These are phyloP conservation scores for Sporothrix curviconia DNA, from an alignment of 2,329 filamentous ascomycete genomes.

Conservation along the genomic window DNA sequence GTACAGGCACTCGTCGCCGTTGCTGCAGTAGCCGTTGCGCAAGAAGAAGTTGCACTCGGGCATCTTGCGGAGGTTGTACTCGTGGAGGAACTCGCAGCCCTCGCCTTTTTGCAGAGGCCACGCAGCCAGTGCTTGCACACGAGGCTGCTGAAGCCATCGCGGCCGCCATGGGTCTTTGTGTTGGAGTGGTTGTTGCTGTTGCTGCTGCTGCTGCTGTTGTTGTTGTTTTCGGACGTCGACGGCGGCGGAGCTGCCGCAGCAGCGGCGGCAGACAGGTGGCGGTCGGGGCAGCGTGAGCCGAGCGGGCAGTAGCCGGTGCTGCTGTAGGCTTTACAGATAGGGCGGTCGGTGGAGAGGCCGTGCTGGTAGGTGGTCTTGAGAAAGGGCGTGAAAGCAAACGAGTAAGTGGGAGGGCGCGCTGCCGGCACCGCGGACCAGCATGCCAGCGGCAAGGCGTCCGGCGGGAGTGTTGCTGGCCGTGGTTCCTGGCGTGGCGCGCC, in stretches of 20 bases:
- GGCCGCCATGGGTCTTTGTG: background rate
- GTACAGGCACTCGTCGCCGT: slow-evolving; percentile 94
- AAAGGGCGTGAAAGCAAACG: slow-evolving; percentile 81
- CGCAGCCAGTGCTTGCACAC: slow-evolving; percentile 99
- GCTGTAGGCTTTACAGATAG: slow-evolving; percentile 74
- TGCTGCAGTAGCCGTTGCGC: slow-evolving; percentile 87
- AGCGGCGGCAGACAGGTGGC: slow-evolving; percentile 48
- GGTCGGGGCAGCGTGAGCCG: slow-evolving; percentile 77
- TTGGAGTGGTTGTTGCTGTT: slow-evolving; percentile 23
- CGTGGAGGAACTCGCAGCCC: slow-evolving; percentile 94
- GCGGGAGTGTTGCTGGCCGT: slow-evolving; percentile 17
- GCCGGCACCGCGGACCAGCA: slow-evolving; percentile 44
- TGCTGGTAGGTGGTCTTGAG: slow-evolving; percentile 77
- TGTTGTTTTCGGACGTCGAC: too few species aligned
- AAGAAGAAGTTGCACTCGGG: slow-evolving; percentile 97
- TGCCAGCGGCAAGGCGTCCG: slow-evolving; percentile 35
- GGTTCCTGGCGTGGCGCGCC: background rate
- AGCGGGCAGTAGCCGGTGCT: slow-evolving; percentile 74
- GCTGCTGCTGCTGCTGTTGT: slow-evolving; percentile 23
- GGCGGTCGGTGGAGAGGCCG: slow-evolving; percentile 69
- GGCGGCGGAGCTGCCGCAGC: slow-evolving; percentile 25
- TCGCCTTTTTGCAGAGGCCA: slow-evolving; percentile 94
- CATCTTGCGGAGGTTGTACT: slow-evolving; percentile 97
- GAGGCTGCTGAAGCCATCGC: slow-evolving; percentile 63
- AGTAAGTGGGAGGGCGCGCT: slow-evolving; percentile 48